Base-by-base conservation (phyloP, 2,329 filamentous ascomycete genomes). In the Boeremia exigua region DNA sequence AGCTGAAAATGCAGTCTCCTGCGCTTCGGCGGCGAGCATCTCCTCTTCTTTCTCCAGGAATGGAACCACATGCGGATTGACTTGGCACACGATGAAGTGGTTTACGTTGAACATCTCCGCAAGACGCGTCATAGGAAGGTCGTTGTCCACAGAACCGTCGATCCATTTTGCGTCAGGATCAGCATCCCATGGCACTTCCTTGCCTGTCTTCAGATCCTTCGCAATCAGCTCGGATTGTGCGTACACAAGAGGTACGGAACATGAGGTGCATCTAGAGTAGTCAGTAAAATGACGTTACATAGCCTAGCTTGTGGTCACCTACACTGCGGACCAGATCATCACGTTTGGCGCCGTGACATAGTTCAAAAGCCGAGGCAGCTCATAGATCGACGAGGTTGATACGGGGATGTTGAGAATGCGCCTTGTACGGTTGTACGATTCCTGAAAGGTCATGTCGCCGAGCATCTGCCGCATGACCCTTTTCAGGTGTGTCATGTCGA, bases 21-120 rank as follows among this genome's bases (percentile, higher is more conserved):
- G 67, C 9, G 69, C 67, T 47, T 75, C 74, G 30, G 71, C 53
- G 49, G 67, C 50, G 61, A 70, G 69, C 1, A 84, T 74, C 25
- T 83, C 82, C 58, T 92, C 89, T 54, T 96, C 90, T 62, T 88
- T 90, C 14, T 85, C 81, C 14, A 97, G 79, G 67, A 98, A 96
- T 0, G 92, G 91, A 0, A 96, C 86, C 8, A 97, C 91, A 67
- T 98, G 94, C 0, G 94, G 94, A 67, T 98, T 98, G 46, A 97
- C 92, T 73, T 98, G 94, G 0, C 92, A 96, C 15, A 97, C 94
- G 63, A 98, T 97, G 71, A 97, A 97, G 72, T 97, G 94, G 69
- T 97, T 97, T 72, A 97, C 93, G 69, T 97, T 96, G 80, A 97
- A 96, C 89, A 97, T 93, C 70, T 96, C 92, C 0, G 92, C 88